These are phyloP conservation scores for Eucalyptus sideroxylon DNA, from an alignment of 345 rosid species.

Conservation along the genomic window DNA sequence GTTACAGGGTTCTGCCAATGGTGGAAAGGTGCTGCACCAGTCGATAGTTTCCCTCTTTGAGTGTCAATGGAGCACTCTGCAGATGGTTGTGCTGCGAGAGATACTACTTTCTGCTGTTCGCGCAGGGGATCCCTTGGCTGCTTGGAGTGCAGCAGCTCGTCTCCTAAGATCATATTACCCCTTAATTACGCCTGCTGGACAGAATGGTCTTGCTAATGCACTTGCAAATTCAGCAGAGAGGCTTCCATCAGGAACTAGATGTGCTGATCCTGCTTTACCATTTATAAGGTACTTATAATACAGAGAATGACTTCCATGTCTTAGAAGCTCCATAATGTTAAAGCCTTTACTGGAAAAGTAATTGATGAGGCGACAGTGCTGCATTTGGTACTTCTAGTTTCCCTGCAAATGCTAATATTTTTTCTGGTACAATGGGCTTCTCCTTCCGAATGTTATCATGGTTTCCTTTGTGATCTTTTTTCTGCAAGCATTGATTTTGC, in stretches of 20 bases:
- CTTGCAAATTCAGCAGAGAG: constrained; percentile 81
- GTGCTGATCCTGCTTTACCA: constrained; percentile 97
- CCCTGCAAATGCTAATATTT: neutral
- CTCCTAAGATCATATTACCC: constrained; percentile 92
- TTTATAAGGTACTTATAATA: constrained; percentile 55
- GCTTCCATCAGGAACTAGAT: constrained; percentile 92
- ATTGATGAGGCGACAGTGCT: neutral
- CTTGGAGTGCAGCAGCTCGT: constrained; percentile 99
- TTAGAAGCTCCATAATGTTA: neutral
- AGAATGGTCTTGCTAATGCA: constrained; percentile 94
- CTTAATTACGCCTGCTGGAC: constrained; percentile 94
- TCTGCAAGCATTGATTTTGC: neutral
- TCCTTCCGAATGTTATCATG: neutral
- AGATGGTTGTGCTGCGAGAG: constrained; percentile 99
- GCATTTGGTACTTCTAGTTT: neutral
- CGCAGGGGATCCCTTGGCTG: constrained; percentile 95
- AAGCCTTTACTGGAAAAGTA: neutral
- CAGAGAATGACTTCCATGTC: neutral
- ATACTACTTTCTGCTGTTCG: constrained; percentile 95
- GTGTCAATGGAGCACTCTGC: constrained; percentile 98
- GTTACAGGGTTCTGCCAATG: constrained; percentile 41
- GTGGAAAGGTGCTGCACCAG: constrained; percentile 71
- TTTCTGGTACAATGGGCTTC: neutral
- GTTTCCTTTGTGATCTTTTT: neutral
- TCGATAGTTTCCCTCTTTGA: constrained; percentile 81